A percentile compares a stretch with the other conserved stretches of the same genome.
phyloP scores from a whole-genome alignment of 2,329 filamentous ascomycete species.

The Paraphoma sp. region DNA sequence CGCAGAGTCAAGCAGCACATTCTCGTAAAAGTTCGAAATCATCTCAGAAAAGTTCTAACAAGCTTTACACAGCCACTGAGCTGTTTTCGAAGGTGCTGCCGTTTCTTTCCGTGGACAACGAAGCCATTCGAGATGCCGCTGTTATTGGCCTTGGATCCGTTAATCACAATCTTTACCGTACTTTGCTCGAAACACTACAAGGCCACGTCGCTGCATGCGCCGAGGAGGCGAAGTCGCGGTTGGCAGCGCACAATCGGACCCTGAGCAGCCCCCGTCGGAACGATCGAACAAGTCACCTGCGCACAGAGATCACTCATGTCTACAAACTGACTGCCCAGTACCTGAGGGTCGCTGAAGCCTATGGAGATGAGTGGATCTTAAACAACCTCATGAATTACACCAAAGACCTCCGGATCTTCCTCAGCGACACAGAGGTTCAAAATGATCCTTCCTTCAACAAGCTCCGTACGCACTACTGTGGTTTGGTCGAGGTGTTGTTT shows the following conservation, averaged over 20 bases:
- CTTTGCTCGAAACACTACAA: slow-evolving; percentile 86
- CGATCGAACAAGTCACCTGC: slow-evolving; percentile 81
- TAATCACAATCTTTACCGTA: slow-evolving; percentile 91
- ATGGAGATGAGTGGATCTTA: slow-evolving; percentile 88
- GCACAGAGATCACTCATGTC: slow-evolving; percentile 94
- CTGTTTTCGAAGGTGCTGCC: slow-evolving; percentile 93
- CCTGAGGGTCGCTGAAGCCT: slow-evolving; percentile 77
- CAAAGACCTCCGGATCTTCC: slow-evolving; percentile 89
- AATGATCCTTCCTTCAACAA: slow-evolving; percentile 95
- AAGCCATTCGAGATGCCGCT: slow-evolving; percentile 85
- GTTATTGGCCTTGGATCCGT: slow-evolving; percentile 93
- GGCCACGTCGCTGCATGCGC: slow-evolving; percentile 85
- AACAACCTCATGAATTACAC: slow-evolving; percentile 88
- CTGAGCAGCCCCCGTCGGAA: slow-evolving; percentile 79
- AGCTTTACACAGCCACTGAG: slow-evolving; percentile 85
- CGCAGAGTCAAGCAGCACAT: slow-evolving; percentile 66
- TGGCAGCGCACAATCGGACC: slow-evolving; percentile 78
- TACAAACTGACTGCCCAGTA: slow-evolving; percentile 95
- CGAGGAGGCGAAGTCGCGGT: slow-evolving; percentile 83
- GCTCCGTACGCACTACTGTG: slow-evolving; percentile 90
- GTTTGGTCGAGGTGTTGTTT: slow-evolving; percentile 89
- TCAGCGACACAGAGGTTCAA: slow-evolving; percentile 94
- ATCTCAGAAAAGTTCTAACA: slow-evolving; percentile 70
- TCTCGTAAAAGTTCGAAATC: slow-evolving; percentile 81
- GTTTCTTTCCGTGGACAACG: slow-evolving; percentile 78